These are phyloP conservation scores for Biscutella laevigata DNA, from an alignment of 441 rosid species.

Conservation along the genomic window DNA sequence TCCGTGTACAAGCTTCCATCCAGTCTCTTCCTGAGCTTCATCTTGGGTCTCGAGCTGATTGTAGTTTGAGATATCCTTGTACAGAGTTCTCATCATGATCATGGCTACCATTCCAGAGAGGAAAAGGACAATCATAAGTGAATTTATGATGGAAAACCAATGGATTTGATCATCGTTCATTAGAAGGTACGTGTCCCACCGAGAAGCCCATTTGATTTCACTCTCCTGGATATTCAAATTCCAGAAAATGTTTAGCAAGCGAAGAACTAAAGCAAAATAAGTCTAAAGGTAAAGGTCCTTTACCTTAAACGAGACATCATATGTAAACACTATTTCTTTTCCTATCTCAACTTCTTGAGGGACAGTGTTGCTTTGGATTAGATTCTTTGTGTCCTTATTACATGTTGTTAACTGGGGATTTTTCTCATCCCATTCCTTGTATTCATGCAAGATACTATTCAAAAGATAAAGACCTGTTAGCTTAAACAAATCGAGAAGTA, in stretches of 20 bases:
- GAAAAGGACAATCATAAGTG: constrained; percentile 88
- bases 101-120: constrained; percentile 98
- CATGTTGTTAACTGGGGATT: constrained; percentile 82
- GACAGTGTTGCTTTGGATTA: constrained; percentile 68
- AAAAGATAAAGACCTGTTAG: constrained; percentile 9
- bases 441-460: constrained; percentile 75
- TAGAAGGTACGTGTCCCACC: constrained; percentile 94
- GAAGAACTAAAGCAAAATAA: not conserved
- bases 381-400: constrained; percentile 74
- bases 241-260: not conserved
- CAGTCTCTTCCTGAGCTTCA: constrained; percentile 93
- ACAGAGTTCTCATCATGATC: constrained; percentile 95
- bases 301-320: constrained; percentile 81
- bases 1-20: constrained; percentile 98
- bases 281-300: not conserved
- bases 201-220: constrained; percentile 97
- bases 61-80: constrained; percentile 84
- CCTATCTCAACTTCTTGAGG: constrained; percentile 76
- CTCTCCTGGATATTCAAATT: constrained; percentile 44
- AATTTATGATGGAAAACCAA: constrained; percentile 93
- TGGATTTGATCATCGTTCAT: constrained; percentile 97
- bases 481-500: not conserved
- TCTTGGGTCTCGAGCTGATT: constrained; percentile 93
- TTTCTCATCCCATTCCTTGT: constrained; percentile 76
- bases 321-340: constrained; percentile 78